Base-by-base conservation (phyloP, 2,329 filamentous ascomycete genomes). In the Macrophomina phaseolina region DNA sequence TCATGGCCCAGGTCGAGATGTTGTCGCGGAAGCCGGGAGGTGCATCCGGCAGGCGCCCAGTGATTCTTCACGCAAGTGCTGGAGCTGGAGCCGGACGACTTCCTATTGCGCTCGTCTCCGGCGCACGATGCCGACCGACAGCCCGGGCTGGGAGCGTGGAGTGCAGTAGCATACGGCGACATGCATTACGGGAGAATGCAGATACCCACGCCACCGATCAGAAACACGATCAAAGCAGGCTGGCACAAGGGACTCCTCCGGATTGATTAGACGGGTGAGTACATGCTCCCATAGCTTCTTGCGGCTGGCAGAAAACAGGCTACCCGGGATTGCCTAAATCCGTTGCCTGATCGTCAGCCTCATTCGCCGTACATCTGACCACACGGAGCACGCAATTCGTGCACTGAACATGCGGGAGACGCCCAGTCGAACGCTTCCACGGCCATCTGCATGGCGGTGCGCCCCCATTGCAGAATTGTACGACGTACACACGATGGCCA, bases 131-230 rank as follows among this genome's bases (percentile, higher is more conserved):
- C 56, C 36, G 40, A 61, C 30, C 23, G 14, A n/a, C 28, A 61
- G n/a, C 56, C 42, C n/a, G 56, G 56, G 14, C 56, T 34, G 30
- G 40, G 56, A 48, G 23, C 23, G 23, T 23, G 11, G 56, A 61
- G 23, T 61, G 56, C 40, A 36, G 42, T 34, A 23, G 16, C 34
- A 61, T 23, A 28, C 55, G 30, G n/a, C 48, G 48, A 51, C 7
- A 32, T 51, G 7, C 48, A 51, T 5, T 34, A 23, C 30, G 42
- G 56, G 40, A 30, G 23, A 30, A 32, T 48, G 30, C 56, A 46
- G 40, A 48, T 45, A 34, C 56, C 42, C 30, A 61, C 16, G 28
- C 16, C 12, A 4, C 28, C 28, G 18, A 23, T 3, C 18, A 18
- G 14, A 61, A 38, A n/a, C 28, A 46, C 28, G 28, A 48, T 28